Percentiles rank a stretch among this genome's conserved stretches.
These are phyloP conservation scores for Candida rishiriensis DNA, from an alignment of 805 yeast species.

Conservation along the genomic window DNA sequence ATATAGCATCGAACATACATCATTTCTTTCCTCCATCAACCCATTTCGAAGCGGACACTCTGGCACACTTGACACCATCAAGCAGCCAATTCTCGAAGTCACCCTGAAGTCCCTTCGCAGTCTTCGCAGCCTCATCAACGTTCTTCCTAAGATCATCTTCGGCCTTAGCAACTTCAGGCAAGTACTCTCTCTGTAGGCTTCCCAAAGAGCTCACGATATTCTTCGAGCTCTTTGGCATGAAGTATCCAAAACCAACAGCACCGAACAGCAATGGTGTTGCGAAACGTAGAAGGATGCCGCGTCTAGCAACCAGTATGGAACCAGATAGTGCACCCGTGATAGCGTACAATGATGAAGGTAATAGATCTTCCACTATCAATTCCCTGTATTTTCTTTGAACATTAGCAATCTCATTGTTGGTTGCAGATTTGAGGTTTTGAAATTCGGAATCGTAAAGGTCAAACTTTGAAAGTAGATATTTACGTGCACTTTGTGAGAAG, in stretches of 20 bases:
- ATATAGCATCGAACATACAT: no score
- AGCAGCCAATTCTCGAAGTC: neutral
- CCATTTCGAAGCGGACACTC: conserved; percentile 6
- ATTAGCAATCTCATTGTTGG: conserved; percentile 37
- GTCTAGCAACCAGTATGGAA: conserved; percentile 46
- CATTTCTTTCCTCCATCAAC: neutral
- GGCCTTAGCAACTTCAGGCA: conserved; percentile 33
- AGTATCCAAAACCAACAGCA: conserved; percentile 35
- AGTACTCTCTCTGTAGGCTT: conserved; percentile 30
- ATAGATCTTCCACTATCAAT: conserved; percentile 45
- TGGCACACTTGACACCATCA: conserved; percentile 1
- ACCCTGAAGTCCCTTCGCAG: conserved; percentile 1
- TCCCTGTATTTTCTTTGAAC: conserved; percentile 30
- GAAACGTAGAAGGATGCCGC: conserved; percentile 46
- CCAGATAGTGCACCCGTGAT: conserved; percentile 54
- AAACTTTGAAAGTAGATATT: conserved; percentile 34
- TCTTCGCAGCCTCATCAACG: neutral
- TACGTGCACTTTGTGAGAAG: conserved; percentile 37
- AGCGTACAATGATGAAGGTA: conserved; percentile 52
- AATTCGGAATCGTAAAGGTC: conserved; percentile 39
- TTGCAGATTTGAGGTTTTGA: conserved; percentile 42
- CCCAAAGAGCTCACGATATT: conserved; percentile 27
- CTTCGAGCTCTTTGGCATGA: conserved; percentile 47
- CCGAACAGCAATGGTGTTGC: conserved; percentile 49
- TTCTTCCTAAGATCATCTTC: conserved; percentile 11